Evolutionary conservation across 164 flowering plant species (phyloP).

Genomic region (Nymphaea thermarum): DNA sequence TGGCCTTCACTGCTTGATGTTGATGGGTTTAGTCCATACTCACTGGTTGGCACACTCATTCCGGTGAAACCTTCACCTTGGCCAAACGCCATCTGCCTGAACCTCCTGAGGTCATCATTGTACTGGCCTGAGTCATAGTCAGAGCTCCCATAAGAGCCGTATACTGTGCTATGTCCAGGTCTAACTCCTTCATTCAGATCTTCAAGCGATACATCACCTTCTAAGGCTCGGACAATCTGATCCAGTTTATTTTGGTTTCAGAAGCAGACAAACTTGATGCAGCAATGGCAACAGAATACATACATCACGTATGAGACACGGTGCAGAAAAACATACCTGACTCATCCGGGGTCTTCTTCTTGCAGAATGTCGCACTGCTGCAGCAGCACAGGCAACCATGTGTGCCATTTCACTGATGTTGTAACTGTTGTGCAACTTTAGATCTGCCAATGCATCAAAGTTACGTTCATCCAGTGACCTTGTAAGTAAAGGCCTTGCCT

Average conservation of each 20-base stretch:
- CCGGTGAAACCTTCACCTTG: slow-evolving; percentile 30
- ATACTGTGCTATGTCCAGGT: slow-evolving; percentile 28
- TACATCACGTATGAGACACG: neutral
- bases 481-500: slow-evolving; percentile 66
- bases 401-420: slow-evolving; percentile 43
- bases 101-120: slow-evolving; percentile 48
- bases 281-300: neutral
- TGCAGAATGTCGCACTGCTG: slow-evolving; percentile 69
- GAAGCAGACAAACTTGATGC: neutral
- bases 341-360: slow-evolving; percentile 77
- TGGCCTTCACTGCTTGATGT: slow-evolving; percentile 13
- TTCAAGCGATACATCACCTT: slow-evolving; percentile 56
- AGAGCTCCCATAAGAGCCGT: slow-evolving; percentile 14
- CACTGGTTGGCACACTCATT: slow-evolving; percentile 20
- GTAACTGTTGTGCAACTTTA: slow-evolving; percentile 32
- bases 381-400: slow-evolving; percentile 68
- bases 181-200: slow-evolving; percentile 40
- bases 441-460: slow-evolving; percentile 39
- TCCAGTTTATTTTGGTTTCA: neutral
- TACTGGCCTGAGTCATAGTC: slow-evolving; percentile 34
- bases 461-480: slow-evolving; percentile 32
- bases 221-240: slow-evolving; percentile 68
- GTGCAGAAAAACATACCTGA: slow-evolving; percentile 31
- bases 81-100: slow-evolving; percentile 40
- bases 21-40: slow-evolving; percentile 25